Evolutionary conservation across 2,329 filamentous ascomycete genomes (phyloP).

Genomic region (Diaporthe longicolla): DNA sequence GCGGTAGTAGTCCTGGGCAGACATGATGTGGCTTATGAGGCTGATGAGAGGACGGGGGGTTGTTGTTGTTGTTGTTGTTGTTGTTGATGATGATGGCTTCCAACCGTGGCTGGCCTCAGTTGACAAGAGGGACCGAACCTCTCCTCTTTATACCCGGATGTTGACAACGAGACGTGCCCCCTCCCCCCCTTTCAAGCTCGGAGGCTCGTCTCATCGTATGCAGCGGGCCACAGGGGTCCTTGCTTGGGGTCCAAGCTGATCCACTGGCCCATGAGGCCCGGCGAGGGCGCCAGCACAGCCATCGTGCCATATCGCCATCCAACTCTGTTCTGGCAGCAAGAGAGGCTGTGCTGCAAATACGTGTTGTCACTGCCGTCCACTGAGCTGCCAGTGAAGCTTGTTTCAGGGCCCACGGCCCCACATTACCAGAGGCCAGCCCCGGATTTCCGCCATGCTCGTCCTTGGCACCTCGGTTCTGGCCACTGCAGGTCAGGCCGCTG

Average conservation of each 20-base stretch:
- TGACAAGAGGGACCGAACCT: neutral
- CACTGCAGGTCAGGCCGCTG: constrained; percentile 22
- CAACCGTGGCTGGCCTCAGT: neutral
- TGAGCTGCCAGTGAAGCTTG: constrained; percentile 27
- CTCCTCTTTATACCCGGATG: constrained; percentile 20
- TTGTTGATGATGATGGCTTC: neutral
- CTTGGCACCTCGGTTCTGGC: constrained; percentile 10
- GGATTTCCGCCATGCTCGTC: constrained; percentile 12
- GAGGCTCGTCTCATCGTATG: constrained; percentile 22
- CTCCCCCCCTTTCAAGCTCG: neutral
- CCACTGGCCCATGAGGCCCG: constrained; percentile 14
- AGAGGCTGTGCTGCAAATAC: constrained; percentile 36
- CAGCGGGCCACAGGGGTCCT: neutral
- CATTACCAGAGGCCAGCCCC: neutral
- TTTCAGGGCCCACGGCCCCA: constrained; percentile 30
- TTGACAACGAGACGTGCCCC: neutral
- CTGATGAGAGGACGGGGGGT: neutral
- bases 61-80: neutral
- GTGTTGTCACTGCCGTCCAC: constrained; percentile 34
- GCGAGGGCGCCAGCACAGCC: constrained; percentile 27
- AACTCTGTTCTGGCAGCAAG: constrained; percentile 4
- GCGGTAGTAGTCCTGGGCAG: constrained; percentile 34
- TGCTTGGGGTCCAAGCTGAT: constrained; percentile 2
- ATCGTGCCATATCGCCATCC: constrained; percentile 31
- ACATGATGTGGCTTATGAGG: constrained; percentile 6